Evolutionary conservation across 2,329 filamentous ascomycete genomes (phyloP).

Genomic region (Monosporascus ibericus): DNA sequence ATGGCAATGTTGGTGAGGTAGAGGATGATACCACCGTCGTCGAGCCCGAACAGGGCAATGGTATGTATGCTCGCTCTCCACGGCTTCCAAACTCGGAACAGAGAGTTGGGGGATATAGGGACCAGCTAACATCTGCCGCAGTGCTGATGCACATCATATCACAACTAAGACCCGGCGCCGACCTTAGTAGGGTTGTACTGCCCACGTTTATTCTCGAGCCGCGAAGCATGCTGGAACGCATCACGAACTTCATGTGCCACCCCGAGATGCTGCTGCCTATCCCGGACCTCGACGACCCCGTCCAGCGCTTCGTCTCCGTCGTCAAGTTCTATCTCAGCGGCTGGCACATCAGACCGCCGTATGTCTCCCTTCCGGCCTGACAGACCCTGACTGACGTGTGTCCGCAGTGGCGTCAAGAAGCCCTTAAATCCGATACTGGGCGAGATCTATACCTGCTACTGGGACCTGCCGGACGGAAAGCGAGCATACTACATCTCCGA

Average conservation of each 20-base stretch:
- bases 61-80: constrained; percentile 43
- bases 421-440: constrained; percentile 94
- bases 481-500: constrained; percentile 94
- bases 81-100: background rate
- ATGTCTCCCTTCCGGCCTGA: constrained; percentile 33
- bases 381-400: constrained; percentile 6
- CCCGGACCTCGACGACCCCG: constrained; percentile 78
- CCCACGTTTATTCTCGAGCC: constrained; percentile 98
- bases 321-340: constrained; percentile 98
- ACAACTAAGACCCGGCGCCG: constrained; percentile 89
- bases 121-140: constrained; percentile 30
- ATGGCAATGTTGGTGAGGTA: constrained; percentile 42
- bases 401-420: constrained; percentile 85
- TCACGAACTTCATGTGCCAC: constrained; percentile 99
- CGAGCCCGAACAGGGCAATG: constrained; percentile 90
- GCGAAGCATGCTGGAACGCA: constrained; percentile 94
- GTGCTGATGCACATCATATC: constrained; percentile 97
- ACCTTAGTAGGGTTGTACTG: constrained; percentile 87
- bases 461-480: constrained; percentile 81
- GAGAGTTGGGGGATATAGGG: background rate
- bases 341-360: constrained; percentile 98
- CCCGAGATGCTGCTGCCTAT: constrained; percentile 91
- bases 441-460: constrained; percentile 91
- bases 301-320: constrained; percentile 85
- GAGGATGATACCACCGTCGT: constrained; percentile 76